A percentile compares a stretch with the other conserved stretches of the same genome.
Evolutionary conservation across 148 eudicot species (phyloP).

Genomic region (Tetragonia tetragonoides): DNA sequence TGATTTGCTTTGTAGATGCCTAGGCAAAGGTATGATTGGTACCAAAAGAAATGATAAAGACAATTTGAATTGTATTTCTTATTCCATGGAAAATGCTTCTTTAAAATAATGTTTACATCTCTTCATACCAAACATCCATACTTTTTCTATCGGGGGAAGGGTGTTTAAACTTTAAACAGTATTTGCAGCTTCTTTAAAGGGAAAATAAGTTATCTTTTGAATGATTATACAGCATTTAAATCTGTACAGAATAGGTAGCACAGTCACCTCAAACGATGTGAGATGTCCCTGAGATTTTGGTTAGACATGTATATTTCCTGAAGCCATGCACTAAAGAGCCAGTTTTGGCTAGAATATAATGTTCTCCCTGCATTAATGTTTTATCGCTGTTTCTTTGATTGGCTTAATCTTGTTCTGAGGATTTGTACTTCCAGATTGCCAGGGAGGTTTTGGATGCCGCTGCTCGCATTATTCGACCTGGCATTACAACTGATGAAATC

Average conservation of each 20-base stretch:
- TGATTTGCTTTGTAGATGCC: neutral
- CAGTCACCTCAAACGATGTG: neutral
- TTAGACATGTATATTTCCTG: neutral
- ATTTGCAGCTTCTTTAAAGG: neutral
- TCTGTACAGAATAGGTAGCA: neutral
- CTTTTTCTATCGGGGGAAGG: neutral
- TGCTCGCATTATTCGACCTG: conserved; percentile 82
- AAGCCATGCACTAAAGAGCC: neutral
- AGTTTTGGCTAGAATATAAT: neutral
- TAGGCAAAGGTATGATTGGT: neutral
- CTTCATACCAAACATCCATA: neutral
- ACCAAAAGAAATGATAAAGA: neutral
- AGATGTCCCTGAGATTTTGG: neutral
- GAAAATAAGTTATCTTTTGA: neutral
- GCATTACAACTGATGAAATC: conserved; percentile 97
- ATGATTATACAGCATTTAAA: neutral
- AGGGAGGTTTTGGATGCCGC: conserved; percentile 99
- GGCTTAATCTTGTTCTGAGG: neutral
- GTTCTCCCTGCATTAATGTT: neutral
- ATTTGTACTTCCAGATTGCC: conserved; percentile 50
- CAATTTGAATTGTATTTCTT: neutral
- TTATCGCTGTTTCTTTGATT: conserved; percentile 10
- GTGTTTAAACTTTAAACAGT: neutral
- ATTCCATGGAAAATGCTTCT: neutral
- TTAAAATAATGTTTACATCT: neutral